Evolutionary conservation across 352 stramenopile species (phyloP).

Genomic region (Pythium plurisporium): DNA sequence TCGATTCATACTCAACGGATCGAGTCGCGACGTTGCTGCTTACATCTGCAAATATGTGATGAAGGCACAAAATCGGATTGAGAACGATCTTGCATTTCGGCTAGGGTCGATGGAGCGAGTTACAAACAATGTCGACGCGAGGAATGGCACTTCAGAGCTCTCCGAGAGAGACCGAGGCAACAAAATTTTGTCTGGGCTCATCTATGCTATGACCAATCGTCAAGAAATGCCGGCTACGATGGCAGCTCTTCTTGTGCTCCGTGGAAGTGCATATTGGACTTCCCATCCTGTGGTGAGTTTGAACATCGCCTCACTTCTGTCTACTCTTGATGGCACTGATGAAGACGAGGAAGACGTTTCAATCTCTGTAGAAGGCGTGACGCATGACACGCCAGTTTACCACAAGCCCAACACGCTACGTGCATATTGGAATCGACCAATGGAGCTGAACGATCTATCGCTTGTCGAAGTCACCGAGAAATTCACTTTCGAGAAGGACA

Average conservation of each 20-base stretch:
- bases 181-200: conserved; percentile 6
- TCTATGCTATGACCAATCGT: conserved; percentile 6
- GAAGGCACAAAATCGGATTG: conserved; percentile 7
- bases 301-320: not conserved
- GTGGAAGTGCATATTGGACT: not conserved
- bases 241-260: not conserved
- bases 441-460: not conserved
- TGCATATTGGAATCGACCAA: conserved; percentile 2
- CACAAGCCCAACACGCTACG: not conserved
- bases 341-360: not conserved
- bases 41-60: conserved; percentile 10
- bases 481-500: not conserved
- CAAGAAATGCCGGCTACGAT: conserved; percentile 11
- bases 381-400: not conserved
- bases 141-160: not conserved
- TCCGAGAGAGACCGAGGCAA: not conserved
- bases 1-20: not conserved
- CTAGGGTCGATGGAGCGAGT: not conserved
- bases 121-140: not conserved
- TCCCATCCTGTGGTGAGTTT: not conserved
- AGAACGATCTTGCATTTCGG: conserved; percentile 12
- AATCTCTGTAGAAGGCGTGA: not conserved
- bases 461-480: not conserved
- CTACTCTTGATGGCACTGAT: not conserved
- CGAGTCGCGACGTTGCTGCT: conserved; percentile 1